Conservation (phyloP, 1,139 yeast species). For the Magnusiomyces ingens region DNA sequence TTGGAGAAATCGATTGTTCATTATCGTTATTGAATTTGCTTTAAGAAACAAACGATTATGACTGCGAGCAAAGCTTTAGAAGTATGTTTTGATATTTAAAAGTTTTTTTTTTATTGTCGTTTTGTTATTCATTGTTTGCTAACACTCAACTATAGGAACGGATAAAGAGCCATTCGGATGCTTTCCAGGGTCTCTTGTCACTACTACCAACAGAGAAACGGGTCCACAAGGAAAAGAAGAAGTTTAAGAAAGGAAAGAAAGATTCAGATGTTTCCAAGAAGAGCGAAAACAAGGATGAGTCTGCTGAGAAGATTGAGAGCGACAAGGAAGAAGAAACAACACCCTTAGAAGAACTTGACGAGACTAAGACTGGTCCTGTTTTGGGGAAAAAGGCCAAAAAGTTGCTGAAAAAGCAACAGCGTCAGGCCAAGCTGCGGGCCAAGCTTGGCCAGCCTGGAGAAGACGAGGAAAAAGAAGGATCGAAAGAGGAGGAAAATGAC, state of each 20-base stretch:
- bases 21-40: not conserved
- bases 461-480: constrained; percentile 17
- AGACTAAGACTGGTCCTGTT: constrained; percentile 3
- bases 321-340: constrained; percentile 13
- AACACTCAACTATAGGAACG: constrained; percentile 49
- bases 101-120: not conserved
- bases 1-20: not conserved
- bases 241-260: constrained; percentile 24
- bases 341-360: constrained; percentile 13
- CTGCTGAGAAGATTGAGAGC: constrained; percentile 29
- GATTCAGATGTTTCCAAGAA: constrained; percentile 63
- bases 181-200: constrained; percentile 85
- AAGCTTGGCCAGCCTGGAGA: constrained; percentile 8
- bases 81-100: constrained; percentile 16
- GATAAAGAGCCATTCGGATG: constrained; percentile 72
- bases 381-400: constrained; percentile 5
- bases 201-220: constrained; percentile 89
- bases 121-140: not conserved
- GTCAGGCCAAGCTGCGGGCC: not conserved
- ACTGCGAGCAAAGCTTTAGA: constrained; percentile 27
- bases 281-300: constrained; percentile 61
- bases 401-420: not conserved
- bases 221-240: constrained; percentile 41
- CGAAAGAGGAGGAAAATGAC: constrained; percentile 15
- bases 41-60: not conserved